Conservation (phyloP, 2,329 filamentous ascomycete genomes). For the Fusarium mangiferae region DNA sequence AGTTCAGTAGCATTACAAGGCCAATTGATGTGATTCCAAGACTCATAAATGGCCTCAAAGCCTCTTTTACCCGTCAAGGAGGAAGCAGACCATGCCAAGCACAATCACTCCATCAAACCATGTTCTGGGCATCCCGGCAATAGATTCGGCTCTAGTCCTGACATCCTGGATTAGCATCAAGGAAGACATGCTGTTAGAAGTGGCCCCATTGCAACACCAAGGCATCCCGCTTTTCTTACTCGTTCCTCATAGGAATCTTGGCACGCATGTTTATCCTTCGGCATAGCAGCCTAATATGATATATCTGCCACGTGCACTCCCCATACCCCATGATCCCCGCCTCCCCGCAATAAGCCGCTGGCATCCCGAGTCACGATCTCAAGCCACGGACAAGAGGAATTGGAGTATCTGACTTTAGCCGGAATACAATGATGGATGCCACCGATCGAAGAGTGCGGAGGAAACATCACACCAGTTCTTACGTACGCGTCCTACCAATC, state of each 20-base stretch:
- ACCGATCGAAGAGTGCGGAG: not conserved
- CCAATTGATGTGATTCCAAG: not conserved
- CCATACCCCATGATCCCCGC: not conserved
- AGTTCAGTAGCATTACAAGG: not conserved
- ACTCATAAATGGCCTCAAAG: no score
- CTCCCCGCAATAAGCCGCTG: not conserved
- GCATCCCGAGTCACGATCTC: not conserved
- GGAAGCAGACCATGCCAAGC: not conserved
- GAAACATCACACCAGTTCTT: not conserved
- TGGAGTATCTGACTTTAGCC: not conserved
- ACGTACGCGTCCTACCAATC: not conserved
- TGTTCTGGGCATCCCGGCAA: not conserved
- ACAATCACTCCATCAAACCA: not conserved
- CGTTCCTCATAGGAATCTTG: fast-evolving
- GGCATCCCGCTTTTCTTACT: not conserved
- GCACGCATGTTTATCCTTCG: not conserved
- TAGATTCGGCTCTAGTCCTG: not conserved
- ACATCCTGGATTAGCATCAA: not conserved
- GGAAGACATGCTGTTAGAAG: fast-evolving
- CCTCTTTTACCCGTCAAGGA: not conserved
- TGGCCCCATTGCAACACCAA: not conserved
- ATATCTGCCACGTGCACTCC: not conserved
- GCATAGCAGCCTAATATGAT: not conserved
- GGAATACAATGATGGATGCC: not conserved
- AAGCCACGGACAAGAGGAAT: not conserved